Percentiles rank a stretch among this genome's conserved stretches.
These are phyloP conservation scores for Infundibulicybe gibba DNA, from an alignment of 768 basidiomycete species.

Conservation along the genomic window DNA sequence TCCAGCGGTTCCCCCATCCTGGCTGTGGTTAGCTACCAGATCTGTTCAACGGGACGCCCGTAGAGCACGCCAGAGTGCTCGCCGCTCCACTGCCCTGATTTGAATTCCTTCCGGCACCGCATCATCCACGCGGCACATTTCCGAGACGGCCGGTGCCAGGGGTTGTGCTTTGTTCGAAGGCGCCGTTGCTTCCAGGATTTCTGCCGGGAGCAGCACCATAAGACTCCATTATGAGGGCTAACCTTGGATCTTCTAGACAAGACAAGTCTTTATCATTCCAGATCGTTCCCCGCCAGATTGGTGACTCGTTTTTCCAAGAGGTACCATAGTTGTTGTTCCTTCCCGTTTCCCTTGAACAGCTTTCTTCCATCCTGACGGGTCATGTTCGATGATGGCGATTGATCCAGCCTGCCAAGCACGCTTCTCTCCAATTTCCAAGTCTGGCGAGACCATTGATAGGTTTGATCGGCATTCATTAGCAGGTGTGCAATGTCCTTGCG, in stretches of 20 bases:
- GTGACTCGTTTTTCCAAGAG: constrained; percentile 14
- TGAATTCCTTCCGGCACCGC: too few relatives aligned
- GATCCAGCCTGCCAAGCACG: constrained; percentile 11
- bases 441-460: constrained; percentile 5
- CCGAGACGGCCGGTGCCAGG: too few relatives aligned
- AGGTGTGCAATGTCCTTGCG: constrained; percentile 45
- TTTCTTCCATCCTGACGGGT: constrained; percentile 17
- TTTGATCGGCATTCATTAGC: constrained; percentile 17
- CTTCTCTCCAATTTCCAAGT: constrained; percentile 14
- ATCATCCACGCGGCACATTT: too few relatives aligned
- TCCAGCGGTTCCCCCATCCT: too few relatives aligned
- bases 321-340: constrained; percentile 27
- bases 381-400: constrained; percentile 7
- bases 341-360: constrained; percentile 26
- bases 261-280: constrained; percentile 1
- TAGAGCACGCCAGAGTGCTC: too few relatives aligned
- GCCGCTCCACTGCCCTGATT: too few relatives aligned
- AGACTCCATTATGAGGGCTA: too few relatives aligned
- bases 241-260: not conserved
- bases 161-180: too few relatives aligned
- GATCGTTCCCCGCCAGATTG: constrained; percentile 2
- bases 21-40: too few relatives aligned
- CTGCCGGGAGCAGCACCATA: too few relatives aligned
- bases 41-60: not conserved
- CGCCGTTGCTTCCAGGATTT: too few relatives aligned